Evolutionary conservation across 371 early-diverging fungal genomes (phyloP), one percentile per base, ranked within the genome.

Genomic region (Dinochytrium kinnereticum): DNA sequence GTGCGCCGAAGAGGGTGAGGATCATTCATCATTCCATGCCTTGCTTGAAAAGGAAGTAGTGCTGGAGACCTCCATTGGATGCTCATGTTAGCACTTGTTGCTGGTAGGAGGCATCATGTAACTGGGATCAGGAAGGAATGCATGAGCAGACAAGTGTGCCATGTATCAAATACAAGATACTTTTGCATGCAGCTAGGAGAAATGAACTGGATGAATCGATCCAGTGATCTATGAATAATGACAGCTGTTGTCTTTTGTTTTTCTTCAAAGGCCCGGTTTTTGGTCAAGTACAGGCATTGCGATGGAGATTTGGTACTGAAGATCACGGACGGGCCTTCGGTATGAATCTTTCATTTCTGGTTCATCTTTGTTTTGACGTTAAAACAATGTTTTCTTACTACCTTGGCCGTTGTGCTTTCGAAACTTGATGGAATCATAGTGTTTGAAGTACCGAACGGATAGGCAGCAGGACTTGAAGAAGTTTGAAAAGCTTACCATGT

Each of bases 221-320:
- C n/a, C 34, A 34, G 10, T 49, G n/a, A 24, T 24, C 2, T 28
- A 59, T 50, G 38, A 2, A 38, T 51, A 53, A 38, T 39, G 65
- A 36, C 17, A 13, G 40, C 2, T 44, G 17, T 49, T 40, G 2
- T 66, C 21, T 40, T 24, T 37, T 66, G 51, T 36, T 3, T 40
- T 36, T 59, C 13, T 40, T 36, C 33, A 26, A 73, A 93, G 92
- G 88, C 90, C 51, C 88, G 93, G 33, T 92, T 91, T 78, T 89
- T 91, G 40, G 82, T 87, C 28, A 85, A 87, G 69, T 93, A 91
- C 75, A 84, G 89, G 65, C 91, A 91, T 78, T 74, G 77, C 36
- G 91, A 91, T 80, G 91, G 91, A n/a, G 86, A 87, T 74, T 87
- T 93, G 13, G 86, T 91, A 37, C 82, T 93, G 65, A 92, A 91